Evolutionary conservation across 2,329 filamentous ascomycete species (phyloP).

Genomic region (Colletotrichum abscissum): DNA sequence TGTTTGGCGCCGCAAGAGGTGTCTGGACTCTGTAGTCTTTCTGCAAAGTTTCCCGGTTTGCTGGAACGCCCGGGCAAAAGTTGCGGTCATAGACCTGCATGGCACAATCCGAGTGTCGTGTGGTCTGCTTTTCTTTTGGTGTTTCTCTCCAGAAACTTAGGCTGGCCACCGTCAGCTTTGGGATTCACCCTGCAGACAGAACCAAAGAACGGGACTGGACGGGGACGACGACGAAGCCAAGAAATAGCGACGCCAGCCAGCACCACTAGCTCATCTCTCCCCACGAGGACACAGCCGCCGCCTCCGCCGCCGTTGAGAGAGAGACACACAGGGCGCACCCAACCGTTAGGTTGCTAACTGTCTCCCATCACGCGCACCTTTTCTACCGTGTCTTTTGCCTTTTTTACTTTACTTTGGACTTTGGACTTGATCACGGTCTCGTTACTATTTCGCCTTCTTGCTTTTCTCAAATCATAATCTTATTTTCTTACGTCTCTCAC

Average conservation of each 20-base stretch:
- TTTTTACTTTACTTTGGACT: background rate
- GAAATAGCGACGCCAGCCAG: conserved; percentile 5
- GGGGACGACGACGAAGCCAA: background rate
- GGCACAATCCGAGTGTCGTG: background rate
- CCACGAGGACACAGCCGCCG: conserved; percentile 34
- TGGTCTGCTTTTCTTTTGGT: background rate
- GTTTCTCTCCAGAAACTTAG: background rate
- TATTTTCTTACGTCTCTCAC: conserved; percentile 3
- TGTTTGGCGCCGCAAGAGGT: background rate
- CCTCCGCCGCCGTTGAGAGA: conserved; percentile 30
- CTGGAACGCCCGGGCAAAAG: conserved; percentile 25
- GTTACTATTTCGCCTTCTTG: conserved; percentile 1
- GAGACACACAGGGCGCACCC: conserved; percentile 5
- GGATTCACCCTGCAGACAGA: background rate
- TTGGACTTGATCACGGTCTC: background rate
- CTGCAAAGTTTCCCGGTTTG: conserved; percentile 28
- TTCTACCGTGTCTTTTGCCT: conserved; percentile 5
- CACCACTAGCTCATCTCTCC: conserved; percentile 21
- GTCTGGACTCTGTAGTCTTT: background rate
- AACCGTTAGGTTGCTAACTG: conserved; percentile 17
- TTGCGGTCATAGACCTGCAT: background rate
- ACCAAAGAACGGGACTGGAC: background rate
- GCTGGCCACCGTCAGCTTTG: background rate
- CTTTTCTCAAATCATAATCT: background rate
- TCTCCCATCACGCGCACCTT: conserved; percentile 26